Evolutionary conservation across 2,329 filamentous ascomycete species (phyloP).

Genomic region (Aspergillus tubingensis): DNA sequence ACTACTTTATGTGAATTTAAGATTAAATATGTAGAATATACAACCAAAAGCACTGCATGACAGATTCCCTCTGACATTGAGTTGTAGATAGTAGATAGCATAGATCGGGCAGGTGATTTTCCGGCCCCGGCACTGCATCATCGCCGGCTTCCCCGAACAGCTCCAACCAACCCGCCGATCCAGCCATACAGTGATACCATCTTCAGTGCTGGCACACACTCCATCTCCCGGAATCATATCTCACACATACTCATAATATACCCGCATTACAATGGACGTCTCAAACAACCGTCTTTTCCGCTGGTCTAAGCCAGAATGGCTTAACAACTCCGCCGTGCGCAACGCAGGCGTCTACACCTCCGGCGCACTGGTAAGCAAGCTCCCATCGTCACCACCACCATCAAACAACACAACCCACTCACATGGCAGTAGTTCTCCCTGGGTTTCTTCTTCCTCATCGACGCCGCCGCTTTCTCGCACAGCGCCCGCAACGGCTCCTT

Average conservation of each 20-base stretch:
- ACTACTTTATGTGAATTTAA: too few species aligned
- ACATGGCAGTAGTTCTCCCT: constrained; percentile 60
- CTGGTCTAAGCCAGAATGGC: constrained; percentile 67
- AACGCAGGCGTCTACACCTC: constrained; percentile 67
- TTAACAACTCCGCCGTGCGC: constrained; percentile 65
- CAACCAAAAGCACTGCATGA: too few species aligned
- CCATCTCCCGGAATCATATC: neutral
- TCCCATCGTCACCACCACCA: constrained; percentile 3
- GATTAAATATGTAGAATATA: too few species aligned
- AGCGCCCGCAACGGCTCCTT: constrained; percentile 62
- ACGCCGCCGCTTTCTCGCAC: constrained; percentile 65
- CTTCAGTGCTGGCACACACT: constrained; percentile 2
- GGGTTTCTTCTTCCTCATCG: constrained; percentile 69
- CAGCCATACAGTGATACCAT: neutral
- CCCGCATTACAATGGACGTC: constrained; percentile 36
- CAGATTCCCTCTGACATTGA: too few species aligned
- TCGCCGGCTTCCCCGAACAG: constrained; percentile 15
- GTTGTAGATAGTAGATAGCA: neutral
- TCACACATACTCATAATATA: neutral
- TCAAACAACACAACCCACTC: neutral
- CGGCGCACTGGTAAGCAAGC: constrained; percentile 63
- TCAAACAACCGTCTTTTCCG: constrained; percentile 63
- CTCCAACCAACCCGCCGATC: constrained; percentile 4
- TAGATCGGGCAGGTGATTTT: constrained; percentile 20
- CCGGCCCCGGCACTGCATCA: constrained; percentile 25